Base-by-base conservation (phyloP, 352 stramenopile species). In the Phytophthora colocasiae region DNA sequence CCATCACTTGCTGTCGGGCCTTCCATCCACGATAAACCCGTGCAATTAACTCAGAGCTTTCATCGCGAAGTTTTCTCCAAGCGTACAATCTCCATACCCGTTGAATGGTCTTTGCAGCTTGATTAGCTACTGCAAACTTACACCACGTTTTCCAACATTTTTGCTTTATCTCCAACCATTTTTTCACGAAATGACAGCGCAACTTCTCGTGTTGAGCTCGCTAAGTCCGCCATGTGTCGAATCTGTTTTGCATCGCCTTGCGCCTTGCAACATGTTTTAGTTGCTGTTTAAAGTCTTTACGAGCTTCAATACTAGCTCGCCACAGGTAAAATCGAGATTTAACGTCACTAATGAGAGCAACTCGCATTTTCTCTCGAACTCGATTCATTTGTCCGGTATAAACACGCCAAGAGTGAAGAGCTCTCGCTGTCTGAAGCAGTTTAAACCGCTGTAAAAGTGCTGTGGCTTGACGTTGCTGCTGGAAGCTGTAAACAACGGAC, bases 181-280 rank as follows among this genome's bases (percentile, higher is more conserved):
- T 47, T 27, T 59, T 31, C 14, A 22, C 32, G 2, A 70, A 34
- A 50, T 70, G 62, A 22, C 54, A 56, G 7, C 39, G 63, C 19
- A 70, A 2, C 17, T 66, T 71, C 24, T 51, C 26, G 6, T 71
- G 49, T 9, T 71, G 15, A 11, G n/a, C 10, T 22, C 22, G 36
- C 63, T 56, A 71, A n/a, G 19, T 10, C 6, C 66, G 32, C 63
- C 63, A 71, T 36, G 62, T 24, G 2, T 62, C 34, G 10, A 71
- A 66, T 24, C 31, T 19, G 58, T 31, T 22, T 26, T 62, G 32
- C 26, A 71, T 47, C 8, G 36, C 29, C n/a, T 71, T 71, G 32
- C 41, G 26, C 11, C 32, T 45, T 12, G 41, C 49, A 58, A 66
- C 17, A 1, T 36, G 41, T 15, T 71, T 71, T 10, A 71, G 34